These are phyloP conservation scores for Mycena crocata DNA, from an alignment of 768 basidiomycete genomes.

Conservation along the genomic window DNA sequence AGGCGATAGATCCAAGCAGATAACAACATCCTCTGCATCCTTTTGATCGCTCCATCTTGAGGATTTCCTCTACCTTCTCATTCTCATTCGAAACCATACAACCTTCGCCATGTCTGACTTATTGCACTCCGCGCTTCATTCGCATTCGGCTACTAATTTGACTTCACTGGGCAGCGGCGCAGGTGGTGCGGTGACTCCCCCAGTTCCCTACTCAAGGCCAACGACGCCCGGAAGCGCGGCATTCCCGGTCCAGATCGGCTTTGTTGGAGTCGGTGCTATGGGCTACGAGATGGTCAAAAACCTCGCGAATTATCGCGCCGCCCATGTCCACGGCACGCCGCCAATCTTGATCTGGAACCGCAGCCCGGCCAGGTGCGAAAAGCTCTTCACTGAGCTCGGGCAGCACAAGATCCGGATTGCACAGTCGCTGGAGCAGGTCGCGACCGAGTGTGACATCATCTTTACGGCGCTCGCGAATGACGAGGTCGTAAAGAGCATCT, in stretches of 20 bases:
- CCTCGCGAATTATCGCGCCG: conserved; percentile 66
- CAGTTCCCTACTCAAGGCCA: conserved; percentile 67
- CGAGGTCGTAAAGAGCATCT: conserved; percentile 72
- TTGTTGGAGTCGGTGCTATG: conserved; percentile 72
- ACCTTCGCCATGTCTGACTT: conserved; percentile 13
- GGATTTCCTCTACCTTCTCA: background rate
- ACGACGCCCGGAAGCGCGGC: conserved; percentile 55
- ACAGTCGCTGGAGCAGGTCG: conserved; percentile 67
- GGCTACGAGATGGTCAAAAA: conserved; percentile 85
- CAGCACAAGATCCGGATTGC: conserved; percentile 66
- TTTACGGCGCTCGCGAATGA: conserved; percentile 82
- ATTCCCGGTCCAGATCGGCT: conserved; percentile 50
- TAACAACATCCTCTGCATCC: background rate
- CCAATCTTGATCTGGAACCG: conserved; percentile 85
- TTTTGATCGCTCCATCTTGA: background rate
- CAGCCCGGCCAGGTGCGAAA: conserved; percentile 68
- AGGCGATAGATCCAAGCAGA: too few species aligned
- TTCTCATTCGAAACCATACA: background rate
- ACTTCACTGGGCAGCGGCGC: background rate
- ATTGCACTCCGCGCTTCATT: conserved; percentile 25
- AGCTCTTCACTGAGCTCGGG: conserved; percentile 68
- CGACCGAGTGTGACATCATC: conserved; percentile 76
- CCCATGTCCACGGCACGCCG: conserved; percentile 48
- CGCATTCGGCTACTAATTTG: conserved; percentile 3
- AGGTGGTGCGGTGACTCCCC: conserved; percentile 23